Evolutionary conservation across 306 rosid species (phyloP).

Genomic region (Vicia villosa): DNA sequence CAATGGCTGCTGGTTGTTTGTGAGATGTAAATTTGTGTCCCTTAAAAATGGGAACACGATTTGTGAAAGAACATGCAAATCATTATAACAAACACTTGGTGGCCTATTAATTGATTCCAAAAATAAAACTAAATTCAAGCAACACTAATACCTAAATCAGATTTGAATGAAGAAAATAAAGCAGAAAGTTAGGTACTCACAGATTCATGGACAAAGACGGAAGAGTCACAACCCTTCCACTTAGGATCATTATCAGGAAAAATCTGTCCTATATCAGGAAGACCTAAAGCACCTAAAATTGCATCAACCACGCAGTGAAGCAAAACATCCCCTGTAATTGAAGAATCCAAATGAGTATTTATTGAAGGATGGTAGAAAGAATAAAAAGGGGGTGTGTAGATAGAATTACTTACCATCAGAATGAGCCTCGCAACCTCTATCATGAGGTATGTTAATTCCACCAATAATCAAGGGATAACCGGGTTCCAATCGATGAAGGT

Average conservation of each 20-base stretch:
- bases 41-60: neutral
- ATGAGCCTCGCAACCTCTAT: constrained; percentile 95
- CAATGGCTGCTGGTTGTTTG: neutral
- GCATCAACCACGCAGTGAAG: constrained; percentile 98
- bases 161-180: neutral
- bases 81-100: constrained; percentile 3
- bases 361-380: neutral
- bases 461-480: constrained; percentile 95
- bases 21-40: neutral
- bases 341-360: neutral
- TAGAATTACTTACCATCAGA: constrained; percentile 69
- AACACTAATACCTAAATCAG: neutral
- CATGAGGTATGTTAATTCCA: constrained; percentile 88
- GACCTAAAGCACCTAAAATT: constrained; percentile 89
- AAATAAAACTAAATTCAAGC: constrained; percentile 9
- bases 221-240: constrained; percentile 89
- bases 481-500: constrained; percentile 89
- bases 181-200: constrained; percentile 50
- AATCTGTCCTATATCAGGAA: constrained; percentile 93
- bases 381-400: neutral
- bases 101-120: neutral
- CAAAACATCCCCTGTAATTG: constrained; percentile 75
- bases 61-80: neutral
- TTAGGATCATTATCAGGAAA: constrained; percentile 92
- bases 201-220: constrained; percentile 83